phyloP scores from a whole-genome alignment of 331 rosid species.

The Pyracantha coccinea region DNA sequence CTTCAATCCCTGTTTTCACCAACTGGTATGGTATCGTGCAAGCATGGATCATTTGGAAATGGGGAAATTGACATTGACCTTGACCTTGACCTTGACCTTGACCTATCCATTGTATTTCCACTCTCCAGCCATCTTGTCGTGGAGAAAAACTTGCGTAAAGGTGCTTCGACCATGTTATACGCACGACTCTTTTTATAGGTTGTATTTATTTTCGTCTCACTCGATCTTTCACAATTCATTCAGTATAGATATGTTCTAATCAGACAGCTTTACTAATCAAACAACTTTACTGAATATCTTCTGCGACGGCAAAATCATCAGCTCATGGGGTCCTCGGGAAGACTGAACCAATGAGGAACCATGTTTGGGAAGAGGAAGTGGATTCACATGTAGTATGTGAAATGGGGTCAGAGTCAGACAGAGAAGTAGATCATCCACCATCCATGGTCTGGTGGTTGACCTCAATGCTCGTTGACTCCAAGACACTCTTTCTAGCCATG shows the following conservation, averaged over 20 bases:
- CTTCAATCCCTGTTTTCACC: neutral
- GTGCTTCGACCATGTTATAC: no score
- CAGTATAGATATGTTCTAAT: no score
- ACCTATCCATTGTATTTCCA: neutral
- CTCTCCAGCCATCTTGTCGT: neutral
- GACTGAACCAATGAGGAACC: no score
- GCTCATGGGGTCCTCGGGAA: no score
- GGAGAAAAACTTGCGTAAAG: no score
- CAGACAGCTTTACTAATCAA: no score
- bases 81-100: neutral
- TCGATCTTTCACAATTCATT: no score
- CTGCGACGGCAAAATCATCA: no score
- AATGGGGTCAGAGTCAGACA: neutral
- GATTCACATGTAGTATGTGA: neutral
- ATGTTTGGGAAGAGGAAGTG: neutral
- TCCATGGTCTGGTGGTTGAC: constrained; percentile 6
- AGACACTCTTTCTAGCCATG: neutral
- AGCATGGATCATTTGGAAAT: neutral
- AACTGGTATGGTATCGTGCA: neutral
- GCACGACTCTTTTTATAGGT: no score
- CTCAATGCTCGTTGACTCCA: neutral
- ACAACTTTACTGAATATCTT: no score
- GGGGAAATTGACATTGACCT: neutral
- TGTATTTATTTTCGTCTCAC: no score
- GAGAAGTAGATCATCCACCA: neutral